Base-by-base conservation (phyloP, 345 rosid species). In the Reutealis trisperma region DNA sequence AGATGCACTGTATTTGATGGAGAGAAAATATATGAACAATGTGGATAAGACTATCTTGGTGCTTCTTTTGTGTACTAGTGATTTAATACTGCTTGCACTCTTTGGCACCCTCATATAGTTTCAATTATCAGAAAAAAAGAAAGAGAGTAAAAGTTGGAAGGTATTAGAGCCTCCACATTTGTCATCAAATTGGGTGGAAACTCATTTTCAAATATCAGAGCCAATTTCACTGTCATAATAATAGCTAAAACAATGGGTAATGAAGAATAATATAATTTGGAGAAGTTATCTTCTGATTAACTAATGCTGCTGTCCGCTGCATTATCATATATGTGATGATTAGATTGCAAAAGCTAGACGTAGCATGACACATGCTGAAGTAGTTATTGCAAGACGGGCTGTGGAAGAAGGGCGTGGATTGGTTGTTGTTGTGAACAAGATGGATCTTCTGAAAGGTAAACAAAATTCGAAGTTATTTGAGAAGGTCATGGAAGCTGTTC, bases 361-460 rank as follows among this genome's bases (percentile, higher is more conserved):
- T 18, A 96, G 94, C 83, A 87, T 93, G 99, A 92, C 91, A 61
- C 98, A 96, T 83, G 89, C 98, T 24, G 99, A 96, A 85, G 98
- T 96, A 63, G 98, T 92, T 69, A 92, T 96, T 82, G 99, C 96
- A 24, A 90, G 99, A 82, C 86, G 88, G 63, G 92, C 96, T 34
- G 94, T 96, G 61, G 98, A 96, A 86, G 99, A 96, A 90, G 98
- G 99, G 27, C 96, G 98, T 70, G 97, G 97, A 57, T 80, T 93
- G 78, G 96, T 96, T 51, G 87, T 93, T 54, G 83, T 93, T 68
- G 96, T 96, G 73, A 93, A 96, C 87, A 95, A 95, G 86, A 93
- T 96, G 98, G 99, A 93, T 84, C 85, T 95, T 86, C 87, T 95
- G 24, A 84, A 80, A 76, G 90, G 98, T 80, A 88, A 78, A 76